Evolutionary conservation across 257 asterid species (phyloP).

Genomic region (Cordia subcordata): DNA sequence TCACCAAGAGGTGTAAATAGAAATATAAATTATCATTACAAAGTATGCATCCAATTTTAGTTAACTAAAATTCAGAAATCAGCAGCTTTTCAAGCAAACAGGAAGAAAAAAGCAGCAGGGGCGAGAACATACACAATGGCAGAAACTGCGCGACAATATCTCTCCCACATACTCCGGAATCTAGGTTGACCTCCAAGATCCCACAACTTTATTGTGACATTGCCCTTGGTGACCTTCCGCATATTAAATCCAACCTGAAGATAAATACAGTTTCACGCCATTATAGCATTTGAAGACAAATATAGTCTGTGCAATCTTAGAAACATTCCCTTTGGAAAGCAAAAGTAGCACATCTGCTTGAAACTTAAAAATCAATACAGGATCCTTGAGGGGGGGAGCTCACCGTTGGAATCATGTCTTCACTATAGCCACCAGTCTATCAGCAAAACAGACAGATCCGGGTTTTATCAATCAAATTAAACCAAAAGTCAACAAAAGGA

Average conservation of each 20-base stretch:
- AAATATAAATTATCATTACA: background rate
- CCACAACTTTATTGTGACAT: slow-evolving; percentile 96
- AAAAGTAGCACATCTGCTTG: slow-evolving; percentile 6
- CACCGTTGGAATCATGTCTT: slow-evolving; percentile 99
- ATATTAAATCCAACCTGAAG: slow-evolving; percentile 93
- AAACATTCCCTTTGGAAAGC: slow-evolving; percentile 5
- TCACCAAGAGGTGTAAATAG: no score
- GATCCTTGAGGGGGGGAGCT: slow-evolving; percentile 27
- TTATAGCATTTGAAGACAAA: no score
- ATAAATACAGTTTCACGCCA: slow-evolving; percentile 4
- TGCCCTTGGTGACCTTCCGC: slow-evolving; percentile 96
- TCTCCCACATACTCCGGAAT: slow-evolving; percentile 96
- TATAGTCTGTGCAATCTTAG: no score
- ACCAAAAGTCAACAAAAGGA: slow-evolving; percentile 12
- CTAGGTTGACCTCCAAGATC: slow-evolving; percentile 99
- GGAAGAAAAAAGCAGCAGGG: background rate
- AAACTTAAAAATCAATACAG: background rate
- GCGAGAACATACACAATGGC: slow-evolving; percentile 75
- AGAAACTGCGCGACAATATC: slow-evolving; percentile 97
- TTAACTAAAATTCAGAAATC: background rate
- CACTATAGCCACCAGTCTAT: slow-evolving; percentile 98
- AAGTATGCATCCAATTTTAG: background rate
- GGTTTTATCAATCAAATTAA: slow-evolving; percentile 15
- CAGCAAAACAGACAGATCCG: slow-evolving; percentile 12
- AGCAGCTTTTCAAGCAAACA: background rate